Evolutionary conservation across 495 filamentous ascomycete genomes (phyloP).

Genomic region (Sporormia fimetaria): DNA sequence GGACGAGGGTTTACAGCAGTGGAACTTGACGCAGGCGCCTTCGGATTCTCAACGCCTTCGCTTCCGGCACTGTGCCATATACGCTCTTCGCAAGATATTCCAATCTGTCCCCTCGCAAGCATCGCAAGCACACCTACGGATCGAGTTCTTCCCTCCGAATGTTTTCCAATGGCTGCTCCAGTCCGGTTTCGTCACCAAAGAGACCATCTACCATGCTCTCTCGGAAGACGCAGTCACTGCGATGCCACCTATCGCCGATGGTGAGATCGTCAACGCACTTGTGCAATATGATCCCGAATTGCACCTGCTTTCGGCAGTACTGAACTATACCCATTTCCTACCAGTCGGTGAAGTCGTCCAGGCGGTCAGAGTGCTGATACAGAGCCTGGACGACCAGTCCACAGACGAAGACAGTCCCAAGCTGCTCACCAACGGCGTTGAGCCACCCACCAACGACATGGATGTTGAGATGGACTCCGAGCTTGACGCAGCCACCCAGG

Average conservation of each 20-base stretch:
- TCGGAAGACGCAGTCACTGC: not conserved
- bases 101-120: constrained; percentile 12
- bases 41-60: constrained; percentile 15
- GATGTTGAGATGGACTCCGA: constrained; percentile 25
- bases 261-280: constrained; percentile 31
- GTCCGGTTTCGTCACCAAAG: constrained; percentile 27
- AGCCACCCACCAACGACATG: constrained; percentile 9
- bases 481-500: constrained; percentile 25
- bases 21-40: constrained; percentile 14
- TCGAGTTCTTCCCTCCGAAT: constrained; percentile 31
- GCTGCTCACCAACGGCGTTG: constrained; percentile 23
- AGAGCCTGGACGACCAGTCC: constrained; percentile 26
- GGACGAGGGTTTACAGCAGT: constrained; percentile 4
- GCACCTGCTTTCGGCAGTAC: constrained; percentile 27
- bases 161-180: constrained; percentile 31
- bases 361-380: constrained; percentile 31
- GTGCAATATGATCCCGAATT: constrained; percentile 29
- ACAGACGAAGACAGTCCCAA: not conserved
- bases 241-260: constrained; percentile 10
- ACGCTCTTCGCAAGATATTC: constrained; percentile 47
- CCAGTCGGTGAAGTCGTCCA: constrained; percentile 37
- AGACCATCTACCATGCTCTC: constrained; percentile 24
- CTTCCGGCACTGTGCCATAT: constrained; percentile 37
- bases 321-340: constrained; percentile 22
- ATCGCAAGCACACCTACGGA: constrained; percentile 9